Base-by-base conservation (phyloP, 441 rosid genomes). In the Pelargonium australe region DNA sequence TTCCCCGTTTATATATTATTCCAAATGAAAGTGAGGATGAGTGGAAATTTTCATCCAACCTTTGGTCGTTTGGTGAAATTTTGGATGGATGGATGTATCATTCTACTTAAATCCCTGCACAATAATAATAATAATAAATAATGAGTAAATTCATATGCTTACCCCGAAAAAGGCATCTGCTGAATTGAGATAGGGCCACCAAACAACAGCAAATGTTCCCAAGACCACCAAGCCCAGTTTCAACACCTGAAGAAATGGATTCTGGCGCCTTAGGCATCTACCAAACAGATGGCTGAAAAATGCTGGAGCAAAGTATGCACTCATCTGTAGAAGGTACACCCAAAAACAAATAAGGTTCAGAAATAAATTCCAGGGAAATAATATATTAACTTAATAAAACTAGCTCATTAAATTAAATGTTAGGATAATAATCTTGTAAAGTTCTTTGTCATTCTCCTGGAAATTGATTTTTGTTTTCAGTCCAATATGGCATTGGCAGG, bases 291-390 rank as follows among this genome's bases (percentile, higher is more conserved):
- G 87, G 84, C 96, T 78, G 80, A 88, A 95, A 84, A 95, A 87
- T 3, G 96, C 96, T 14, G 96, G 97, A 8, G 97, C 97, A 83
- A 81, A 89, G 64, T 95, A 91, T 73, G 96, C 94, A 84, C 96
- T 94, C 96, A 89, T 89, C 99, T 94, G 83, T 51, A 65, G 45
- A 44, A 51, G 40, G 63, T 47, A 65, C 55, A 14, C n/a, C 25
- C 66, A 55, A 69, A 40, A 45, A 25, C 68, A 70, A 9, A n/a
- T 11, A 69, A 53, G 19, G 1, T n/a, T n/a, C 10, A 17, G 25
- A 55, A 7, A 14, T 55, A 5, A 16, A 17, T 55, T 55, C 14
- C 62, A 55, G 23, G 20, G 62, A 55, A 55, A 55, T 16, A 16
- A 17, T 55, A 55, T 1, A 55, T 7, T 55, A 17, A 17, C 62